Evolutionary conservation across 495 filamentous ascomycete species (phyloP).

Genomic region (Entonaema liquescens): DNA sequence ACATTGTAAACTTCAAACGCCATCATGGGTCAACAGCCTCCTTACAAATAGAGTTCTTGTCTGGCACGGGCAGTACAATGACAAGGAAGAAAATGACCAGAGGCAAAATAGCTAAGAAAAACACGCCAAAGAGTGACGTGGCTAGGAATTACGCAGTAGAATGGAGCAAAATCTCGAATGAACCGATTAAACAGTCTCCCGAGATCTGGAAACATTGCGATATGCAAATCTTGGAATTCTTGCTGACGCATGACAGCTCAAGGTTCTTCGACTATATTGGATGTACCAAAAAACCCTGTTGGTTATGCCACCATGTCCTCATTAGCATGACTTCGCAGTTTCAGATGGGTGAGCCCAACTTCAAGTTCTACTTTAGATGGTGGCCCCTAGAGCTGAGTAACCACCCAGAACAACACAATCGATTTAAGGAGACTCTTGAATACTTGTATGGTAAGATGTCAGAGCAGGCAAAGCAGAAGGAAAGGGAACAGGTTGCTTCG

Average conservation of each 20-base stretch:
- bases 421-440: too few relatives aligned
- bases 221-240: conserved; percentile 10
- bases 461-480: too few relatives aligned
- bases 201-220: conserved; percentile 22
- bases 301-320: conserved; percentile 19
- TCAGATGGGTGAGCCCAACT: conserved; percentile 5
- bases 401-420: too few relatives aligned
- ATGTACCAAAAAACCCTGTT: conserved; percentile 26
- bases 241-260: background rate
- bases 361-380: conserved; percentile 21
- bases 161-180: too few relatives aligned
- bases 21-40: background rate
- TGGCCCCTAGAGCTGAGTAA: conserved; percentile 2
- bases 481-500: too few relatives aligned
- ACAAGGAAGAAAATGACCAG: too few relatives aligned
- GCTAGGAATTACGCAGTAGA: too few relatives aligned
- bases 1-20: conserved; percentile 9
- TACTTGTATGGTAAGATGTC: too few relatives aligned
- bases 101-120: too few relatives aligned
- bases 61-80: too few relatives aligned
- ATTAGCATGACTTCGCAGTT: conserved; percentile 5
- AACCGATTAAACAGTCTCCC: too few relatives aligned
- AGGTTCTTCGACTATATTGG: conserved; percentile 25
- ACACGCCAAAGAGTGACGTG: too few relatives aligned
- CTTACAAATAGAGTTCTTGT: conserved; percentile 5